A percentile compares a stretch with the other conserved stretches of the same genome.
These are phyloP conservation scores for Trichoderma semiorbis DNA, from an alignment of 2,329 filamentous ascomycete genomes.

Conservation along the genomic window DNA sequence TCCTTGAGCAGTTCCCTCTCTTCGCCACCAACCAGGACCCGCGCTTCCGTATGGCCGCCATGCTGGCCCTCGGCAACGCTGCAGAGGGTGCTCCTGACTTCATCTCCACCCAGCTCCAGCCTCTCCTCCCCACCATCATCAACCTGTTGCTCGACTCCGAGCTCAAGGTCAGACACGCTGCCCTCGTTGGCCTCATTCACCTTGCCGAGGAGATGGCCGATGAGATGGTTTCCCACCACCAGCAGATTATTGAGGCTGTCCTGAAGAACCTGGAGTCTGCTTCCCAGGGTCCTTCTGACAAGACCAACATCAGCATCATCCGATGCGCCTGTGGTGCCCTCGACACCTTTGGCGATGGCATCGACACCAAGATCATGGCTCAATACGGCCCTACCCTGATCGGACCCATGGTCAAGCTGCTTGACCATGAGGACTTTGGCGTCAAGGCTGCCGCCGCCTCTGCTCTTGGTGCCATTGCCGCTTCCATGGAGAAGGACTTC, in stretches of 20 bases:
- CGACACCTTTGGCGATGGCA: constrained; percentile 86
- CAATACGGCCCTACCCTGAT: constrained; percentile 81
- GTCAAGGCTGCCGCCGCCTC: constrained; percentile 87
- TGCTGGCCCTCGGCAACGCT: constrained; percentile 87
- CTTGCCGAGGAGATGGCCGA: constrained; percentile 91
- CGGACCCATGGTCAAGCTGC: constrained; percentile 76
- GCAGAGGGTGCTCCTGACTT: constrained; percentile 97
- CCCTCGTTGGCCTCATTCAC: constrained; percentile 82
- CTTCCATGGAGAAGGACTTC: constrained; percentile 78
- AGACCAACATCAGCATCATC: constrained; percentile 80
- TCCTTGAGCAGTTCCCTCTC: constrained; percentile 79
- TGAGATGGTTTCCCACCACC: constrained; percentile 82
- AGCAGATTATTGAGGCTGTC: constrained; percentile 76
- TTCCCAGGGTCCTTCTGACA: constrained; percentile 62
- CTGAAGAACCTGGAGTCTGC: constrained; percentile 87
- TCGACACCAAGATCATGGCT: constrained; percentile 71
- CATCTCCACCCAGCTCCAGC: constrained; percentile 84
- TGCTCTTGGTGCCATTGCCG: constrained; percentile 86
- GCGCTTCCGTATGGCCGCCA: constrained; percentile 82
- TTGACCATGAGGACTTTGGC: constrained; percentile 80
- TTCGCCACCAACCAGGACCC: constrained; percentile 74
- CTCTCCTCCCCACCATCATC: constrained; percentile 81
- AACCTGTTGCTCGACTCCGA: constrained; percentile 82
- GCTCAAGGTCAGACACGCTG: constrained; percentile 77
- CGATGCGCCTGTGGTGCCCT: constrained; percentile 86